Conservation (phyloP, 2,329 filamentous ascomycete genomes). For the Acarospora socialis region DNA sequence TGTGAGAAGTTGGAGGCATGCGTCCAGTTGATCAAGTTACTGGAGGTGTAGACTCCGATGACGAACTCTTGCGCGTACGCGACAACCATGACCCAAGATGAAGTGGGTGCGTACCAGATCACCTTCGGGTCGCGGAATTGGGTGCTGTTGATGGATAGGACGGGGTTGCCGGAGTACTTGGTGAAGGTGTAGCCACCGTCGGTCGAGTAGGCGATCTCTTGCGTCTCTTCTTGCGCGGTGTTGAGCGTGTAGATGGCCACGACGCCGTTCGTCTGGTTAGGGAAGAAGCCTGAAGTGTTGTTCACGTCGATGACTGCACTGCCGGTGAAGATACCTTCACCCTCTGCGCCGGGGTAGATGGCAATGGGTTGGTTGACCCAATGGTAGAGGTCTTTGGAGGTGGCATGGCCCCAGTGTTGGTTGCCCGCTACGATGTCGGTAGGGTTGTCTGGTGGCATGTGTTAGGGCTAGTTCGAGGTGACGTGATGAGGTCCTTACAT, state of each 20-base stretch:
- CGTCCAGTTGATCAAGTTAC: constrained; percentile 45
- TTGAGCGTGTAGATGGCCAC: constrained; percentile 45
- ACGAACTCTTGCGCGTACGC: constrained; percentile 28
- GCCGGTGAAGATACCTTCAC: constrained; percentile 37
- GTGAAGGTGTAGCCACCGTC: constrained; percentile 50
- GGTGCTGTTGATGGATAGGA: constrained; percentile 39
- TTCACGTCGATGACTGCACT: constrained; percentile 46
- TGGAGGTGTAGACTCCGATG: constrained; percentile 47
- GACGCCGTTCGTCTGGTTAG: constrained; percentile 44
- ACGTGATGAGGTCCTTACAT: constrained; percentile 23
- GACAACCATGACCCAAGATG: constrained; percentile 14
- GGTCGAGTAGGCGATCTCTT: constrained; percentile 46
- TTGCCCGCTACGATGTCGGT: constrained; percentile 37
- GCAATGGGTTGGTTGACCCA: constrained; percentile 53
- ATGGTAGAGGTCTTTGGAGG: constrained; percentile 45
- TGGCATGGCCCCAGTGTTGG: constrained; percentile 55
- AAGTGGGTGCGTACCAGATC: constrained; percentile 35
- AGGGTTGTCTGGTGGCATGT: constrained; percentile 31
- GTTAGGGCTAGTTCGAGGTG: background rate
- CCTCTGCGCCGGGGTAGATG: constrained; percentile 35
- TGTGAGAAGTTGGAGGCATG: constrained; percentile 43
- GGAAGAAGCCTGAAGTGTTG: constrained; percentile 54
- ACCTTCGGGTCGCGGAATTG: constrained; percentile 56
- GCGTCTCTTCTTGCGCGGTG: constrained; percentile 25
- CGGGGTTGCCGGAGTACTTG: constrained; percentile 45